Evolutionary conservation across 1,284 basidiomycete genomes (phyloP).

Genomic region (Cutaneotrichosporon spelunceum): DNA sequence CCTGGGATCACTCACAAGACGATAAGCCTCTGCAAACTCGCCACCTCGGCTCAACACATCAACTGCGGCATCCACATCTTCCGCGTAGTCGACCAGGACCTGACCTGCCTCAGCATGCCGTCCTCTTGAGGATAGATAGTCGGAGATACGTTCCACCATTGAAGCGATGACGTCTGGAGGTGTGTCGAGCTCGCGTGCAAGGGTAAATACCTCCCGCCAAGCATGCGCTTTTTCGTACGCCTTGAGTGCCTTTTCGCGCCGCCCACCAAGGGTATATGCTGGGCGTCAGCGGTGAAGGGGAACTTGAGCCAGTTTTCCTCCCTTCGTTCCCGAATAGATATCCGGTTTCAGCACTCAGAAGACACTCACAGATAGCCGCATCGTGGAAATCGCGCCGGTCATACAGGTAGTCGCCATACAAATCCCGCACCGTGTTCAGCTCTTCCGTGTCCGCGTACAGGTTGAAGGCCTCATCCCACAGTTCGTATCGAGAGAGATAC

Average conservation of each 20-base stretch:
- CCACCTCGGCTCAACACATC: conserved; percentile 74
- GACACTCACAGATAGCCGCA: conserved; percentile 67
- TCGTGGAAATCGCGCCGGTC: conserved; percentile 78
- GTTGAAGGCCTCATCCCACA: conserved; percentile 69
- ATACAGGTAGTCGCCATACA: conserved; percentile 86
- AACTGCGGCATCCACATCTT: conserved; percentile 75
- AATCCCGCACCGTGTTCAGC: conserved; percentile 65
- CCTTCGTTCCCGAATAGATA: background rate
- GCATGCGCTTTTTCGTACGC: conserved; percentile 79
- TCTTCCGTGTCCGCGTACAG: conserved; percentile 66
- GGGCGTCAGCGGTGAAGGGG: conserved; percentile 10
- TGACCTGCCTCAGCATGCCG: conserved; percentile 74
- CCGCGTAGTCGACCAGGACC: conserved; percentile 79
- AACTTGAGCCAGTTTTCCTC: background rate
- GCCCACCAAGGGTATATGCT: conserved; percentile 71
- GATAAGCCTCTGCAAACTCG: conserved; percentile 78
- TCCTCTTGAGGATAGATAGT: conserved; percentile 75
- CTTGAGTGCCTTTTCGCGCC: conserved; percentile 69
- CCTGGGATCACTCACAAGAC: conserved; percentile 60
- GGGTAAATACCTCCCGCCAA: conserved; percentile 87
- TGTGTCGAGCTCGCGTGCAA: conserved; percentile 58
- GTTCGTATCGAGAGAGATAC: conserved; percentile 74
- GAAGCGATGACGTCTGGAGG: conserved; percentile 59
- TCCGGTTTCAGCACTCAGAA: background rate
- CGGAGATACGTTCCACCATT: conserved; percentile 70